Base-by-base conservation (phyloP, 768 basidiomycete genomes). In the Suillus cothurnatus region DNA sequence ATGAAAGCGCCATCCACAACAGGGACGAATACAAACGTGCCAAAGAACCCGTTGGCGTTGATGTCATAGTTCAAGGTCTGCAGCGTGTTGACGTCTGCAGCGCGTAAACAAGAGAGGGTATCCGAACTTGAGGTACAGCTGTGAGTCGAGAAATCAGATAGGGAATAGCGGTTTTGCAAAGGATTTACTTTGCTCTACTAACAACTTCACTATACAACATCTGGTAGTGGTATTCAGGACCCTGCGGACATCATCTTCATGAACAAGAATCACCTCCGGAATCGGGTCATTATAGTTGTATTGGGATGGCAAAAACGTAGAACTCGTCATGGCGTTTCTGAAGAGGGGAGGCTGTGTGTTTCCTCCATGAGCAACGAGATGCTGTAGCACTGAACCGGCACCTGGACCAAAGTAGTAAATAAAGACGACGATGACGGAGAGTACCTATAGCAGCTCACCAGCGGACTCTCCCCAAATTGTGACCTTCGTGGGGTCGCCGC, bases 311-410 rank as follows among this genome's bases (percentile, higher is more conserved):
- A 85, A 65, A 64, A 74, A 83, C 0, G 70, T 73, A 0, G 84
- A 85, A 68, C 82, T 84, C 19, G 81, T 75, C 15, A 85, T 82
- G 1, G 78, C 83, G 15, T 67, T 74, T 56, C 75, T 71, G 69
- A 85, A 85, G 0, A 85, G 73, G 4, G 79, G 77, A 2, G 84
- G 83, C 11, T 73, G 66, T 0, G 83, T 85, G 38, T 78, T 73
- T 23, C 84, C 84, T 19, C 75, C 76, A 43, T 84, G 74, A 14
- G 84, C 84, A 38, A 85, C 70, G 1, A 84, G 55, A 41, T 85
- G 84, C 60, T 85, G 84, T 8, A 85, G 32, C 8, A 85, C 83
- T 2, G 84, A 85, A 5, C 83, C 84, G 43, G 80, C 84, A 62
- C 81, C 81, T 80, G 45, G 32, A 26, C 38, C 17, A 36, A 58